Evolutionary conservation across 108 stramenopile species (phyloP).

Genomic region (Cyclotella sp.): DNA sequence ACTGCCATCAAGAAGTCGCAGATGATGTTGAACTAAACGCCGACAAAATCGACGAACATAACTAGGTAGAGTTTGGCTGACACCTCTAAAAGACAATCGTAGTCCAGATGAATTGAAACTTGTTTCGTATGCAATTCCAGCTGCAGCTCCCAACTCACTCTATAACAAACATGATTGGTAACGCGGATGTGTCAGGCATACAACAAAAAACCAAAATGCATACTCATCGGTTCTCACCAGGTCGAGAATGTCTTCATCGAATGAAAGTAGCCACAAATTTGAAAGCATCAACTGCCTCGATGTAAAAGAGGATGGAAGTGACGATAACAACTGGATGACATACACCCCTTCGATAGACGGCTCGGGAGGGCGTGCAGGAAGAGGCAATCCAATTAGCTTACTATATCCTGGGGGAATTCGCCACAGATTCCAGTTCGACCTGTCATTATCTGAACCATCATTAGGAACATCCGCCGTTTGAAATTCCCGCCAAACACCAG

Average conservation of each 20-base stretch:
- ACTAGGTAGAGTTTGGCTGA: slow-evolving; percentile 73
- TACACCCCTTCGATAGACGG: slow-evolving; percentile 64
- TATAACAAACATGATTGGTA: background rate
- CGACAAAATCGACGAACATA: slow-evolving; percentile 75
- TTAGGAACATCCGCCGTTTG: slow-evolving; percentile 16
- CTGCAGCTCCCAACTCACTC: slow-evolving; percentile 77
- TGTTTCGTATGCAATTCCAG: slow-evolving; percentile 80
- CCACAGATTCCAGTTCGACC: slow-evolving; percentile 52
- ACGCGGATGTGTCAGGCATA: background rate
- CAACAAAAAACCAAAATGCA: too few relatives aligned
- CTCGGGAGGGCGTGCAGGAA: slow-evolving; percentile 69
- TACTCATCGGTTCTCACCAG: slow-evolving; percentile 35
- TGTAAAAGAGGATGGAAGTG: slow-evolving; percentile 65
- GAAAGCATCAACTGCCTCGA: slow-evolving; percentile 57
- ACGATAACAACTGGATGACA: slow-evolving; percentile 74
- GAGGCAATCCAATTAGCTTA: slow-evolving; percentile 30
- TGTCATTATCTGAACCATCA: background rate
- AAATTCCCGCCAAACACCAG: slow-evolving; percentile 29
- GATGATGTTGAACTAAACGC: slow-evolving; percentile 70
- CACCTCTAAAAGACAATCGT: slow-evolving; percentile 69
- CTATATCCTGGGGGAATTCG: slow-evolving; percentile 37
- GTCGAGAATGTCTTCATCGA: slow-evolving; percentile 71
- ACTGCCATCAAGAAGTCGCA: slow-evolving; percentile 53
- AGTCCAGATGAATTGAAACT: slow-evolving; percentile 77
- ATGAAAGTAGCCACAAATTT: slow-evolving; percentile 74